Evolutionary conservation across 768 basidiomycete genomes (phyloP).

Genomic region (Polyporus arcularius): DNA sequence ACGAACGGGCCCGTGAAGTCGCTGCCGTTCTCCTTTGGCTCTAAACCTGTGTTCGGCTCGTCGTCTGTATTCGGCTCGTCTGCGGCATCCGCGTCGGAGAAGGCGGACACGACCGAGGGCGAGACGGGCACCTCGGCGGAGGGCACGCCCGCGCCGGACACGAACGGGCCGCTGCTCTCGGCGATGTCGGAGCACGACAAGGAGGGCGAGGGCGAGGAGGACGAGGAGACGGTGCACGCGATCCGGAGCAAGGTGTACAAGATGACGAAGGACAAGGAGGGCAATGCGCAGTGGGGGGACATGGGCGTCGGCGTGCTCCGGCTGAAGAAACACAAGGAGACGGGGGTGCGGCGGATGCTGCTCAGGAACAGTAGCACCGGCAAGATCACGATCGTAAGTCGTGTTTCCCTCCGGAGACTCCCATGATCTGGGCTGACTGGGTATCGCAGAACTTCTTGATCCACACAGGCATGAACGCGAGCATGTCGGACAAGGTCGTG

Average conservation of each 20-base stretch:
- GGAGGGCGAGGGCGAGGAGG: slow-evolving; percentile 82
- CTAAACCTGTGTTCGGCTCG: not conserved
- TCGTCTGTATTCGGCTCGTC: not conserved
- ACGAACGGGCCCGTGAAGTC: slow-evolving; percentile 10
- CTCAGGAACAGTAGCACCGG: slow-evolving; percentile 75
- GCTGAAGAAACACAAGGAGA: slow-evolving; percentile 74
- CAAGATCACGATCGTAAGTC: slow-evolving; percentile 70
- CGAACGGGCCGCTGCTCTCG: slow-evolving; percentile 20
- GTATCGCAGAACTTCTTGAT: slow-evolving; percentile 70
- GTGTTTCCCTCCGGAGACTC: not conserved
- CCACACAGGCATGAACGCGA: slow-evolving; percentile 57
- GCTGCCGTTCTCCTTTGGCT: slow-evolving; percentile 19
- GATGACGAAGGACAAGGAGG: slow-evolving; percentile 51
- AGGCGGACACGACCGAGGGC: slow-evolving; percentile 5
- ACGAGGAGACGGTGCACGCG: slow-evolving; percentile 66
- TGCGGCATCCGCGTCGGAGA: slow-evolving; percentile 13
- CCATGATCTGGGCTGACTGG: too few species aligned
- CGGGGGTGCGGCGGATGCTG: slow-evolving; percentile 57
- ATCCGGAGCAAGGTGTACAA: slow-evolving; percentile 65
- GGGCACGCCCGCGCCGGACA: slow-evolving; percentile 22
- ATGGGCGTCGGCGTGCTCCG: slow-evolving; percentile 72
- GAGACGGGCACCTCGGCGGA: slow-evolving; percentile 27
- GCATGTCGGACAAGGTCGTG: slow-evolving; percentile 51
- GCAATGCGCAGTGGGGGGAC: slow-evolving; percentile 58
- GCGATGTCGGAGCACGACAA: slow-evolving; percentile 46